Conservation (phyloP, 1,284 basidiomycete species). For the Trametes versicolor region DNA sequence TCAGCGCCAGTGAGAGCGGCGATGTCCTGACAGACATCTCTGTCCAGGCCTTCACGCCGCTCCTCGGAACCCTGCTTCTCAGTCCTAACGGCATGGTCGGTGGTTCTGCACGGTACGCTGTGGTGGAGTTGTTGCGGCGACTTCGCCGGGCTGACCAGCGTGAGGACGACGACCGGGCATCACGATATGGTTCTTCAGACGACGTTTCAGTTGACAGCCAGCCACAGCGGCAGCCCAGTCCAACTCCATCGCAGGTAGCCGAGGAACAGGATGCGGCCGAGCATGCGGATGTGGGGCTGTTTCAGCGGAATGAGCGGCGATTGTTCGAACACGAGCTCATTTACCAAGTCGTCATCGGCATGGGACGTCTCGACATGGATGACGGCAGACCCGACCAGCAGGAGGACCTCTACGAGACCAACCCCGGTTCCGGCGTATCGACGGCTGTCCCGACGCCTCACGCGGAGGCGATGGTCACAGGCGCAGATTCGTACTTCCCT, state of each 20-base stretch:
- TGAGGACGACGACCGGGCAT: constrained; percentile 41
- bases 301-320: constrained; percentile 63
- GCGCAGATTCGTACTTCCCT: constrained; percentile 46
- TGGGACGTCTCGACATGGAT: constrained; percentile 76
- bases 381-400: constrained; percentile 22
- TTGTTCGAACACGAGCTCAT: constrained; percentile 85
- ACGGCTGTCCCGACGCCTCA: constrained; percentile 37
- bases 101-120: constrained; percentile 76
- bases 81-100: constrained; percentile 82
- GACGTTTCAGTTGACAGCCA: constrained; percentile 5
- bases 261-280: constrained; percentile 45
- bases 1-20: not conserved
- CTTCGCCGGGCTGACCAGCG: constrained; percentile 62
- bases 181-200: constrained; percentile 5
- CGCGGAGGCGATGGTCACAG: constrained; percentile 5
- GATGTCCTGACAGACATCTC: constrained; percentile 61
- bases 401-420: constrained; percentile 45
- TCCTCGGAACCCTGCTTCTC: constrained; percentile 89
- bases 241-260: constrained; percentile 32
- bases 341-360: constrained; percentile 87
- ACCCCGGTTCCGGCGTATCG: constrained; percentile 23
- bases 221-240: constrained; percentile 14
- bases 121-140: constrained; percentile 82
- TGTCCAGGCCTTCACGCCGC: constrained; percentile 90
- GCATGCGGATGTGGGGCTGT: constrained; percentile 53